Conservation (phyloP, 2,329 filamentous ascomycete species). For the Exophiala dermatitidis region DNA sequence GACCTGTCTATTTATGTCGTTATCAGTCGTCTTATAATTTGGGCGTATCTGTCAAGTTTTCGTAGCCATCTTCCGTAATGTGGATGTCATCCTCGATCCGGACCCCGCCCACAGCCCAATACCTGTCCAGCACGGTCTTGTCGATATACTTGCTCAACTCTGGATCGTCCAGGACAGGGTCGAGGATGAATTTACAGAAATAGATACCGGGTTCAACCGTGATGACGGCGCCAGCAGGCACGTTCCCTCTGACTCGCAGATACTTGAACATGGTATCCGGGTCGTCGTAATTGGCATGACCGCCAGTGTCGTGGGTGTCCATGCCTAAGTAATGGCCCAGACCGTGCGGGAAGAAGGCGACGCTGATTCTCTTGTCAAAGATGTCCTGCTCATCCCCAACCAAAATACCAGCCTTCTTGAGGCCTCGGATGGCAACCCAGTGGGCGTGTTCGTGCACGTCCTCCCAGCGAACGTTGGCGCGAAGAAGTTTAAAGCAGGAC, state of each 20-base stretch:
- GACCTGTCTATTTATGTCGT: not conserved
- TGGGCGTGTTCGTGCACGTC: slow-evolving; percentile 68
- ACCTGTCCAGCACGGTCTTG: slow-evolving; percentile 61
- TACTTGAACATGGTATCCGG: slow-evolving; percentile 80
- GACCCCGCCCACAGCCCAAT: slow-evolving; percentile 85
- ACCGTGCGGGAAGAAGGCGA: slow-evolving; percentile 87
- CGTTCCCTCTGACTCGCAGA: slow-evolving; percentile 64
- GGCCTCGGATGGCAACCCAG: slow-evolving; percentile 61
- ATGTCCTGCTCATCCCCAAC: slow-evolving; percentile 64
- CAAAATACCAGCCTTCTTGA: slow-evolving; percentile 66
- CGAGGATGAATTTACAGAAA: slow-evolving; percentile 84
- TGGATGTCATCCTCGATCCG: slow-evolving; percentile 88
- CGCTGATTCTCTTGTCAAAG: slow-evolving; percentile 68
- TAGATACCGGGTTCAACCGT: slow-evolving; percentile 95
- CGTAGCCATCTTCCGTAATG: slow-evolving; percentile 67
- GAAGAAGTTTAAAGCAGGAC: slow-evolving; percentile 61
- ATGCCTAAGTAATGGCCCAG: slow-evolving; percentile 86
- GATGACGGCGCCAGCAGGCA: slow-evolving; percentile 75
- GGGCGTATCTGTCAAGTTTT: slow-evolving; percentile 74
- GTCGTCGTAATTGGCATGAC: slow-evolving; percentile 70
- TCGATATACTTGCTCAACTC: slow-evolving; percentile 72
- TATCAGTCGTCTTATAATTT: slow-evolving; percentile 52
- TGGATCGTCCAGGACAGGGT: slow-evolving; percentile 67
- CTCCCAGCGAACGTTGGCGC: slow-evolving; percentile 62
- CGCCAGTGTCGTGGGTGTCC: slow-evolving; percentile 84